Conservation (phyloP, 2,329 filamentous ascomycete species). For the Ciborinia camelliae region DNA sequence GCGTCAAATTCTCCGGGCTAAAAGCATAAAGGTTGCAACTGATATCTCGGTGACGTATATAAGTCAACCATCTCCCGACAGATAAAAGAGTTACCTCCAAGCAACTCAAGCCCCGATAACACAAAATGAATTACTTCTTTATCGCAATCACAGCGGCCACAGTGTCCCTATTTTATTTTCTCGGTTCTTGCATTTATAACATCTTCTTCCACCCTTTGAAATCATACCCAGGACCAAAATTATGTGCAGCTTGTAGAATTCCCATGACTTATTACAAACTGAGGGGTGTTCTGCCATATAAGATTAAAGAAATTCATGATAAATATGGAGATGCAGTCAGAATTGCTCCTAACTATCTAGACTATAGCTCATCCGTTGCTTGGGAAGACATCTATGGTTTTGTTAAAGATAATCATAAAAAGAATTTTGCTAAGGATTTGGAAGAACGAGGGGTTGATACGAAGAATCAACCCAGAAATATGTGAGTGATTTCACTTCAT, state of each 20-base stretch:
- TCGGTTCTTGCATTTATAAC: conserved; percentile 18
- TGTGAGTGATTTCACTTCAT: not conserved
- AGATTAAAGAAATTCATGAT: conserved; percentile 20
- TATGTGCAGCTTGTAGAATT: conserved; percentile 16
- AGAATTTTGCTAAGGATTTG: conserved; percentile 7
- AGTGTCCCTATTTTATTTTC: not conserved
- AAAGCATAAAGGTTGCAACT: not conserved
- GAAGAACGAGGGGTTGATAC: rapidly evolving
- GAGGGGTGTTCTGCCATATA: not conserved
- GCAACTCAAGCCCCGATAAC: too few species aligned
- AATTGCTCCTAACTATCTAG: conserved; percentile 21
- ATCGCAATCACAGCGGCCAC: not conserved
- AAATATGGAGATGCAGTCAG: conserved; percentile 25
- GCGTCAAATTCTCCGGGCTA: not conserved
- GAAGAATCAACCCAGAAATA: not conserved
- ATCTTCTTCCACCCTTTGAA: conserved; percentile 23
- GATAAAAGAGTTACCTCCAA: not conserved
- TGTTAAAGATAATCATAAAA: not conserved
- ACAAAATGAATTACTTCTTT: not conserved
- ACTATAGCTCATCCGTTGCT: conserved; percentile 19
- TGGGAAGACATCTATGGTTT: conserved; percentile 23
- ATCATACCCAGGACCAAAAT: conserved; percentile 22
- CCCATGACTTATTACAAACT: conserved; percentile 8
- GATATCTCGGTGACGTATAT: not conserved
- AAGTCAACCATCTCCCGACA: not conserved